Base-by-base conservation (phyloP, 2,329 filamentous ascomycete genomes). In the Claviceps citrina region DNA sequence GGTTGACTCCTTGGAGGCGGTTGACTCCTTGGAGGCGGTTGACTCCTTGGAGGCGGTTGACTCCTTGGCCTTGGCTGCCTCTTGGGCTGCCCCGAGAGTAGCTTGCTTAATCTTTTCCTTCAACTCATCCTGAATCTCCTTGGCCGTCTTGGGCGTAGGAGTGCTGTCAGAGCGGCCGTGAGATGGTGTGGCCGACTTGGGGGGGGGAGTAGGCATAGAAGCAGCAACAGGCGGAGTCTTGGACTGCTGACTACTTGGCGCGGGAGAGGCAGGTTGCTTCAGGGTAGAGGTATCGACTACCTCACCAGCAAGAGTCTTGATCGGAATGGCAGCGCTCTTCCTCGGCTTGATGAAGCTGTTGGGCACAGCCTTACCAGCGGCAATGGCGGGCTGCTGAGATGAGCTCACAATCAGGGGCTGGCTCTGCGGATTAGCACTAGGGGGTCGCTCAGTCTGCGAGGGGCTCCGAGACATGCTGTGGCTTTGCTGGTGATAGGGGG, bases 91-190 rank as follows among this genome's bases (percentile, higher is more conserved):
- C 16, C 54, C 56, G 39, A 61, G 58, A 2, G 66, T 66, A 41
- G 76, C 75, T 39, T 73, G 73, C 54, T 78, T 76, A 54, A 93
- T 79, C 56, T 84, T 80, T 56, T 82, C 77, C 59, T 81, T 81
- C 54, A 87, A 82, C 61, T 93, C 85, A 48, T 84, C 76, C 43
- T 80, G 79, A 46, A 84, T 84, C 62, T 94, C 82, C 56, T 89
- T 81, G 27, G 76, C 73, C 1, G 81, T 81, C 70, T 91, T 91
- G 31, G 65, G 66, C 19, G 68, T 68, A 16, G 64, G 58, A n/a
- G 63, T 71, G 60, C 80, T 87, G 38, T 93, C 84, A 13, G 76
- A 69, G 31, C 84, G 80, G 40, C 62, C 63, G 51, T 91, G 83
- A 16, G 79, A 69, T 16, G 77, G 69, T 32, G 73, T 86, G 8